Evolutionary conservation across 768 basidiomycete genomes (phyloP).

Genomic region (Galerina sulciceps): DNA sequence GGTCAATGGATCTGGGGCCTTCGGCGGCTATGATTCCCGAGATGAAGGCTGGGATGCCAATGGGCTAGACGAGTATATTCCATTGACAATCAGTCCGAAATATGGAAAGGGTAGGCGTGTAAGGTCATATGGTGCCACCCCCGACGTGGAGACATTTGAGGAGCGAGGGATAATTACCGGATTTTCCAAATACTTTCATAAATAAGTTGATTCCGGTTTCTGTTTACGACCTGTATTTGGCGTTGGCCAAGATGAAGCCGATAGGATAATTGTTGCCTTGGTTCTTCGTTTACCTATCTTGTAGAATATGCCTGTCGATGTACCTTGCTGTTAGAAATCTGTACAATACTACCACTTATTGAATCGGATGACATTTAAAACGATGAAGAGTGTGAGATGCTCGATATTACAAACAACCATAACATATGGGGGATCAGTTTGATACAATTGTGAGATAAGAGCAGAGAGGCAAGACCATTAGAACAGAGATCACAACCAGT

Average conservation of each 20-base stretch:
- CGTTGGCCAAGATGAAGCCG: neutral
- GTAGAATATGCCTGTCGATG: slow-evolving; percentile 14
- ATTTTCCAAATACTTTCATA: slow-evolving; percentile 22
- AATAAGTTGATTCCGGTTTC: slow-evolving; percentile 5
- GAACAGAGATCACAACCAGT: slow-evolving; percentile 6
- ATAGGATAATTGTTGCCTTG: neutral
- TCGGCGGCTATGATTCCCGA: slow-evolving; percentile 8
- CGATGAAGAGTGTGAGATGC: too few relatives aligned
- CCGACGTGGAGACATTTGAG: slow-evolving; percentile 25
- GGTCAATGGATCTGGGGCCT: slow-evolving; percentile 41
- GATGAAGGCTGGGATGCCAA: slow-evolving; percentile 32
- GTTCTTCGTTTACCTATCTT: neutral
- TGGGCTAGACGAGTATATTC: slow-evolving; percentile 47
- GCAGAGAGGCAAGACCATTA: too few relatives aligned
- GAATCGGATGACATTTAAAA: too few relatives aligned
- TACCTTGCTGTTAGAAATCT: neutral
- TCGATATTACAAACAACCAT: too few relatives aligned
- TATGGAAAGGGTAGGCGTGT: slow-evolving; percentile 17
- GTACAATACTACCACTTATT: neutral
- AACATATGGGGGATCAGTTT: too few relatives aligned
- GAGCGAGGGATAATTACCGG: slow-evolving; percentile 16
- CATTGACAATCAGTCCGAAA: slow-evolving; percentile 40
- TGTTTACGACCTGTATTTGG: neutral
- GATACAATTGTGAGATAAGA: neutral
- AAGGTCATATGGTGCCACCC: slow-evolving; percentile 30